Percentiles rank a stretch among this genome's conserved stretches.
Evolutionary conservation across 164 flowering plant species (phyloP).

Genomic region (Paratinospora sagittata): DNA sequence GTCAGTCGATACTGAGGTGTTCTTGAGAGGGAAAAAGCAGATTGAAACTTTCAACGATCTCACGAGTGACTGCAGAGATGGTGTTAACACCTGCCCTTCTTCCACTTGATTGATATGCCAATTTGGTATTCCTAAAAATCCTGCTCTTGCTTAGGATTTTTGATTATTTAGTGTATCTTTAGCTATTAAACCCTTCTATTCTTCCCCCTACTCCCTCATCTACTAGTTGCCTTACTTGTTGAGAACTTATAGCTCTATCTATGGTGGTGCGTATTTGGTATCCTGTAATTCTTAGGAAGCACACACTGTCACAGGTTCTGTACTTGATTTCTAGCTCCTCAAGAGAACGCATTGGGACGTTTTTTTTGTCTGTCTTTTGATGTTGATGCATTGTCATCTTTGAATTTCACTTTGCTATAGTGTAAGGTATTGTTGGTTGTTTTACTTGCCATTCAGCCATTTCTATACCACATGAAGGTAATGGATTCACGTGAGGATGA

Average conservation of each 20-base stretch:
- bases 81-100: slow-evolving; percentile 13
- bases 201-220: not conserved
- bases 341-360: not conserved
- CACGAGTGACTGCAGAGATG: slow-evolving; percentile 41
- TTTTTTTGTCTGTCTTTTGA: not conserved
- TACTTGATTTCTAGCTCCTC: not conserved
- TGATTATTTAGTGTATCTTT: not conserved
- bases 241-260: not conserved
- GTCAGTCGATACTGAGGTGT: slow-evolving; percentile 83
- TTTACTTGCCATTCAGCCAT: too few species aligned
- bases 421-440: too few species aligned
- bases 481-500: too few species aligned
- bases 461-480: too few species aligned
- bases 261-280: not conserved
- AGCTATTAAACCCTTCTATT: not conserved
- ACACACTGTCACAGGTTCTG: not conserved
- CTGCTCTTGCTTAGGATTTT: not conserved
- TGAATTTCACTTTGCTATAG: too few species aligned
- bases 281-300: not conserved
- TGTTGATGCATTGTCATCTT: not conserved
- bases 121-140: not conserved
- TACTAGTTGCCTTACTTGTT: not conserved
- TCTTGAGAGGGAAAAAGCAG: slow-evolving; percentile 85
- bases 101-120: slow-evolving; percentile 6
- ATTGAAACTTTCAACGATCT: slow-evolving; percentile 91